A percentile compares a stretch with the other conserved stretches of the same genome.
Evolutionary conservation across 331 rosid genomes (phyloP).

Genomic region (Spiraea crenata): DNA sequence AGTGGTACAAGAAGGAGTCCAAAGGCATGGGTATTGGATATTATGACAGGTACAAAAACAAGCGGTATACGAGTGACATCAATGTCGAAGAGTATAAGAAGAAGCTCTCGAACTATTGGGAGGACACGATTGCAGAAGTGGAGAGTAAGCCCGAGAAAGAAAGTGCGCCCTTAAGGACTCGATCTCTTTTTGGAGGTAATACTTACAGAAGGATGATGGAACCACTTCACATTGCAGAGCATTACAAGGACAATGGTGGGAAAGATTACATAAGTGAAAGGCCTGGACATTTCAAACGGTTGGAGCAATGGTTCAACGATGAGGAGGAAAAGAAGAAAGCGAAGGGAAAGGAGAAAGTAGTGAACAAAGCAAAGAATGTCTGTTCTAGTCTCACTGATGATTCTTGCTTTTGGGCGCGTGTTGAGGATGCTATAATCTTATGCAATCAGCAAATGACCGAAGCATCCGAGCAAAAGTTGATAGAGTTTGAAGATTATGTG

Average conservation of each 20-base stretch:
- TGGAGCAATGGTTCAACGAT: slow-evolving; percentile 35
- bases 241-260: slow-evolving; percentile 25
- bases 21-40: slow-evolving; percentile 36
- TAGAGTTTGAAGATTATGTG: slow-evolving; percentile 47
- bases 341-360: background rate
- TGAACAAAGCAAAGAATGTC: slow-evolving; percentile 10
- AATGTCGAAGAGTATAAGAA: slow-evolving; percentile 16
- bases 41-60: slow-evolving; percentile 55
- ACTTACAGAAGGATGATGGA: slow-evolving; percentile 64
- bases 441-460: background rate
- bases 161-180: slow-evolving; percentile 16
- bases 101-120: slow-evolving; percentile 53
- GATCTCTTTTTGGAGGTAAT: slow-evolving; percentile 43
- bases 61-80: background rate
- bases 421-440: slow-evolving; percentile 52
- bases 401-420: slow-evolving; percentile 71
- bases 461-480: slow-evolving; percentile 17
- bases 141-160: slow-evolving; percentile 48
- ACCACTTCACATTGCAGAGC: slow-evolving; percentile 57
- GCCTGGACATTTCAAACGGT: slow-evolving; percentile 29
- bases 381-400: slow-evolving; percentile 42
- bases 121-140: slow-evolving; percentile 42
- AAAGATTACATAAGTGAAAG: slow-evolving; percentile 35
- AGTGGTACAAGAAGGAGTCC: slow-evolving; percentile 58
- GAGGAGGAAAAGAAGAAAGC: background rate